Base-by-base conservation (phyloP, 371 early-diverging fungal genomes). In the Neoconidiobolus thromboides region DNA sequence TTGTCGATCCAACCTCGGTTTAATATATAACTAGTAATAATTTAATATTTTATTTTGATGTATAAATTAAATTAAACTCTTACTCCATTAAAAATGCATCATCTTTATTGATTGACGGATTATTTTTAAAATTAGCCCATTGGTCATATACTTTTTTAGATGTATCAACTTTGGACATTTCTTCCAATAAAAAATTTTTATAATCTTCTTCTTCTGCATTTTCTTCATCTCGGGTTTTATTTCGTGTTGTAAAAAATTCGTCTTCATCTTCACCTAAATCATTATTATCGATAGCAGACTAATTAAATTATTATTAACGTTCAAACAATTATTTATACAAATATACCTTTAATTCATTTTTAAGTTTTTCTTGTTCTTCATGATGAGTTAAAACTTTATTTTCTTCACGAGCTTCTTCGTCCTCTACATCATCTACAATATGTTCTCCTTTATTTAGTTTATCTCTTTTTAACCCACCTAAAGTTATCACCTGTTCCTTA, bases 1-100 rank as follows among this genome's bases (percentile, higher is more conserved):
- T 84, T 86, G 52, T 89, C 91, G 5, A 92, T 76, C 96, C 96
- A 96, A 2, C 94, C 92, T 61, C 87, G 86, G 65, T 89, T 95
- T 58, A 96, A 63, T 38, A 96, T 80, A 65, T 85, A 88, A 56
- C 79, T 78, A 52, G 43, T 49, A 39, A 60, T 40, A 49, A 39
- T 43, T 42, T 6, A 57, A 10, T 1, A 37, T 2, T 1, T n/a
- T 66, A 41, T 15, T 36, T 12, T 40, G 2, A 40, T 55, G 48
- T 44, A 2, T 7, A 38, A 12, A 43, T 9, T 42, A 37, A 38
- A 65, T 74, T 26, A 26, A 26, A 26, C 26, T 26, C 26, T 65
- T 75, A 83, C 80, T 91, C 82, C 79, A 92, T 86, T 67, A 95
- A 69, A 62, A 95, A 95, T 3, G 81, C 82, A 61, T 94, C 91